Base-by-base conservation (phyloP, 208 protist genomes). In the Strigomonas culicis region DNA sequence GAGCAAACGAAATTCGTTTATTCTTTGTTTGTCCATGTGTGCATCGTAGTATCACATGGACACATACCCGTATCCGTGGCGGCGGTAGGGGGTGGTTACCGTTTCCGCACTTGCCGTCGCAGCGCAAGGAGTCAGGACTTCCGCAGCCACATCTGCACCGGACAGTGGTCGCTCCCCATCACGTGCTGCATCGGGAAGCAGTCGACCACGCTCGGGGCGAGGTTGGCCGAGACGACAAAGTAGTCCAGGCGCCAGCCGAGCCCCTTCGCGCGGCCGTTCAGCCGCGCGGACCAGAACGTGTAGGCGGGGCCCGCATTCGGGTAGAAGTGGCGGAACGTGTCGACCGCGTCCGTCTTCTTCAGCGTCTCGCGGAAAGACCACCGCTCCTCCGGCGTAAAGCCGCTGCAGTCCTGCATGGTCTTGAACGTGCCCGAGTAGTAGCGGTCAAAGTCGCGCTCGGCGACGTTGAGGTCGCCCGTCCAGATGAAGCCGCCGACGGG, bases 241-340 rank as follows among this genome's bases (percentile, higher is more conserved):
- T 98, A 98, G 71, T 98, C 95, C 22, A 98, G 52, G 25, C 95
- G 77, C 94, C 95, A 98, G 25, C 95, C 93, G 19, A 93, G 69
- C 22, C 82, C 81, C 61, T 88, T 77, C n/a, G 55, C 50, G 10
- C 84, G 60, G 0, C 74, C 75, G 57, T 92, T 88, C 36, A 86
- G 68, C 2, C 80, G 77, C 36, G 77, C 70, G 15, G 92, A 93
- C 78, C 84, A 98, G 66, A 95, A 98, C 4, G 93, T 93, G 67
- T 96, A 97, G 15, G 70, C 85, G 21, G 84, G 79, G 0, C 66
- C 78, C 0, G 81, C 77, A 7, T 63, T 70, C 6, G 92, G 92
- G 72, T 98, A 91, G n/a, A 97, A 62, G 24, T 75, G 27, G 15
- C 92, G 86, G 59, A 97, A 97, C n/a, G 74, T 74, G 63, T 98